Evolutionary conservation across 345 rosid species (phyloP), one percentile per base, ranked within the genome.

Genomic region (Arabidopsis thaliana): DNA sequence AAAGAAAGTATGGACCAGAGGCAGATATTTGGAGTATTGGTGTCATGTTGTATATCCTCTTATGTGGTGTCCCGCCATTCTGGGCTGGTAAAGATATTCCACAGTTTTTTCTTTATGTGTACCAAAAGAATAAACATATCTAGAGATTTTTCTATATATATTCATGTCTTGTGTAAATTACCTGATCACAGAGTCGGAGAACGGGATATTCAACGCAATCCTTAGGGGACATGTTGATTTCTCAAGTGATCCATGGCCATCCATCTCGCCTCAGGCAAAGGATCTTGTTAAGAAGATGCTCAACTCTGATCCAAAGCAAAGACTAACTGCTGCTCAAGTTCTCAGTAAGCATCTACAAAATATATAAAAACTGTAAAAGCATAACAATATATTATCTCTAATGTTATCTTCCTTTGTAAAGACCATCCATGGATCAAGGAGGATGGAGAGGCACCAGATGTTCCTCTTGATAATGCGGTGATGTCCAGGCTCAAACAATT

Each of bases 371-470:
- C 24, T 20, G 45, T 14, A 28, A 66, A 50, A 32, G 49, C 77
- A 57, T 36, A 52, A 41, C 57, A 48, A 67, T 45, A 8, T 51
- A 10, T 24, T 4, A 4, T 67, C 34, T 7, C 32, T 38, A 16
- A 2, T 48, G 1, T 25, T 46, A 6, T 23, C 57, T 10, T 4
- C 51, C 33, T 37, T 28, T 74, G 48, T 38, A 16, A 72, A 88
- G 93, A 77, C 49, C 93, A 88, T 78, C 87, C 93, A 70, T 88
- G 93, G 93, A 88, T 88, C 62, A 84, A 88, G 84, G 93, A 84
- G 81, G 93, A 85, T 72, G 93, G 93, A 78, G 93, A 88, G 41
- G 93, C 93, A 65, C 93, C 93, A 56, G 93, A 88, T 74, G 86
- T 86, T 82, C 93, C 93, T 81, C 93, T 88, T 55, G 91, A 88